phyloP scores from a whole-genome alignment of 305 asterid genomes.

The Solanum hybrid region DNA sequence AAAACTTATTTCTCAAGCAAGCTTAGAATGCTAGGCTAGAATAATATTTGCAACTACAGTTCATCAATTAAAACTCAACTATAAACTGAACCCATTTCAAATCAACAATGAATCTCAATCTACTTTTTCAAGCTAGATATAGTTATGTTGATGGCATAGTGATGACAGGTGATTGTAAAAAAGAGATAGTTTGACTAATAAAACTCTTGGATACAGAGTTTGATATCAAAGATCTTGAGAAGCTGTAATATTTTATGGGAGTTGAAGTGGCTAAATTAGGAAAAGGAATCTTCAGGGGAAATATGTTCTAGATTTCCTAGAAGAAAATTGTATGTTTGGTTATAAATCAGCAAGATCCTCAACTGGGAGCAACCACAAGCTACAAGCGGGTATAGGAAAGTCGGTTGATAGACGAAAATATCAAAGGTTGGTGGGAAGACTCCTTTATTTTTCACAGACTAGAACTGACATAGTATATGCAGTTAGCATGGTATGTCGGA shows the following conservation, averaged over 20 bases:
- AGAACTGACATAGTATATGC: neutral
- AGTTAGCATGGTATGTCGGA: neutral
- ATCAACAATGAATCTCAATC: too few relatives aligned
- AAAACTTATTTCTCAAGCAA: too few relatives aligned
- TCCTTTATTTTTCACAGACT: neutral
- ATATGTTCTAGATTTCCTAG: neutral
- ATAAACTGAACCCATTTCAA: too few relatives aligned
- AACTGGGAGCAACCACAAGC: neutral
- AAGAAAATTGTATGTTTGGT: neutral
- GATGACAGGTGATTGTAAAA: too few relatives aligned
- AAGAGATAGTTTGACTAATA: too few relatives aligned
- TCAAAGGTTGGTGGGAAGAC: neutral
- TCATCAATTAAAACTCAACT: too few relatives aligned
- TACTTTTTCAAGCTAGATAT: too few relatives aligned
- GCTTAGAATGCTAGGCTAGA: too few relatives aligned
- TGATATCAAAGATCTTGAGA: too few relatives aligned
- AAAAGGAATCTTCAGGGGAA: neutral
- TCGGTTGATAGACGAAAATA: neutral
- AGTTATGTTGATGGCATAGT: too few relatives aligned
- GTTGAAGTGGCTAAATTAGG: neutral
- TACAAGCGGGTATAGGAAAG: neutral
- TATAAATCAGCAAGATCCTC: neutral
- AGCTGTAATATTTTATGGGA: neutral
- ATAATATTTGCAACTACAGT: too few relatives aligned
- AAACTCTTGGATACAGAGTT: too few relatives aligned